Percentiles rank a stretch among this genome's conserved stretches.
These are phyloP conservation scores for Panicum virgatum DNA, from an alignment of 202 grass and related monocot genomes.

Conservation along the genomic window DNA sequence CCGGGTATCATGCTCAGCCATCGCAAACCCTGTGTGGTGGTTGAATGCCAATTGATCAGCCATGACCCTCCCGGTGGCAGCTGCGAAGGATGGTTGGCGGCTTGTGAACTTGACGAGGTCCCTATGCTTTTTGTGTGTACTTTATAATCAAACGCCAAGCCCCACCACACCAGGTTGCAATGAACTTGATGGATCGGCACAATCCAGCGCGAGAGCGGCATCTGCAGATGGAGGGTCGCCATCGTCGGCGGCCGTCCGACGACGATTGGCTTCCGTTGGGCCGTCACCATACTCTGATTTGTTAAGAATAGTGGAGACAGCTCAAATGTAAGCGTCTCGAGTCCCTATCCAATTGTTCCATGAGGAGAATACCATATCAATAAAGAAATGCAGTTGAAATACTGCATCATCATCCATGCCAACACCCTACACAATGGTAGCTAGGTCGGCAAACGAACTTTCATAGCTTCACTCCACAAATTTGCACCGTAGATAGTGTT, in stretches of 20 bases:
- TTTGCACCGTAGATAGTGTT: neutral
- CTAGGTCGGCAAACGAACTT: neutral
- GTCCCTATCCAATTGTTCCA: slow-evolving; percentile 27
- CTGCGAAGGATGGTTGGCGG: neutral
- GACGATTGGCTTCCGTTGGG: slow-evolving; percentile 17
- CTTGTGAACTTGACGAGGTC: neutral
- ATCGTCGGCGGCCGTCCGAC: slow-evolving; percentile 37
- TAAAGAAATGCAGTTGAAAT: slow-evolving; percentile 6
- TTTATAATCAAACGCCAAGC: neutral
- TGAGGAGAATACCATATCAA: neutral
- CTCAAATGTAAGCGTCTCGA: slow-evolving; percentile 17
- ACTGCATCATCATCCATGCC: neutral
- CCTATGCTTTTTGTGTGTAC: neutral
- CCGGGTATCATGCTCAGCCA: neutral
- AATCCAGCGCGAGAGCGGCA: neutral
- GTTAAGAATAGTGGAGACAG: slow-evolving; percentile 39
- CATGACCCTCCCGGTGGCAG: neutral
- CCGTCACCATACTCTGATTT: slow-evolving; percentile 27
- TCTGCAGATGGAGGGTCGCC: slow-evolving; percentile 29
- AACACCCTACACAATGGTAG: neutral
- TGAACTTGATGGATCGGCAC: neutral
- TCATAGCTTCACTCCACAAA: neutral
- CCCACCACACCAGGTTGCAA: neutral
- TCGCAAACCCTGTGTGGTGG: neutral
- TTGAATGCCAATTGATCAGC: neutral